These are phyloP conservation scores for Pseudocercospora ulei DNA, from an alignment of 2,329 filamentous ascomycete genomes.

Conservation along the genomic window DNA sequence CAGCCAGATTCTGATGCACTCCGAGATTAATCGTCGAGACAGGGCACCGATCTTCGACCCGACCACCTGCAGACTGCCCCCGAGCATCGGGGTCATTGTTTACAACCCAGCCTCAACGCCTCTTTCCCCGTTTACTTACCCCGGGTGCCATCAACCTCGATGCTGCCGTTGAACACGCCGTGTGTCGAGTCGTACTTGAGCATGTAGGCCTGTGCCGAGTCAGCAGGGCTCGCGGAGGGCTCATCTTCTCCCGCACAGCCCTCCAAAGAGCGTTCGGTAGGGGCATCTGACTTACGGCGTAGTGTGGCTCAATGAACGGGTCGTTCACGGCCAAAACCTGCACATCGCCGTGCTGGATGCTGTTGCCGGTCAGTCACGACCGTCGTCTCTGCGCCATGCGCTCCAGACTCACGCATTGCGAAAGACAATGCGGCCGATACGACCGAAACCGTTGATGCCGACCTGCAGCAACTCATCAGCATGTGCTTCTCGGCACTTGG, in stretches of 20 bases:
- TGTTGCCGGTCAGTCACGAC: conserved; percentile 33
- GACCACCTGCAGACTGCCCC: too few species aligned
- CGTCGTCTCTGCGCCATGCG: too few species aligned
- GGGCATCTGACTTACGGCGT: conserved; percentile 66
- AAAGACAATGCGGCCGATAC: conserved; percentile 98
- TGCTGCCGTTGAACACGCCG: conserved; percentile 88
- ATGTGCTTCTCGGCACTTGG: conserved; percentile 13
- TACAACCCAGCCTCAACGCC: too few species aligned
- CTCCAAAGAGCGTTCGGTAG: neutral
- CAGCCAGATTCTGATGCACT: too few species aligned
- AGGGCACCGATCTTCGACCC: too few species aligned
- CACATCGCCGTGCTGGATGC: conserved; percentile 76
- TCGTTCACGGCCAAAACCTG: conserved; percentile 96
- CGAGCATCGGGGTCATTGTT: too few species aligned
- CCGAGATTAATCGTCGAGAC: too few species aligned
- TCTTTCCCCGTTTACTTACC: too few species aligned
- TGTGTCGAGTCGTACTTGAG: conserved; percentile 98
- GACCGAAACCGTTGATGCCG: conserved; percentile 99
- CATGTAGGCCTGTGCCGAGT: conserved; percentile 73
- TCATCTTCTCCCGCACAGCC: neutral
- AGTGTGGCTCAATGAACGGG: conserved; percentile 95
- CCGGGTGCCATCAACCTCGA: conserved; percentile 62
- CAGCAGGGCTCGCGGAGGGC: conserved; percentile 17
- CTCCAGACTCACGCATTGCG: conserved; percentile 78
- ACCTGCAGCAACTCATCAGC: conserved; percentile 47